Evolutionary conservation across 2,329 filamentous ascomycete genomes (phyloP).

Genomic region (Ceratocystis variospora): DNA sequence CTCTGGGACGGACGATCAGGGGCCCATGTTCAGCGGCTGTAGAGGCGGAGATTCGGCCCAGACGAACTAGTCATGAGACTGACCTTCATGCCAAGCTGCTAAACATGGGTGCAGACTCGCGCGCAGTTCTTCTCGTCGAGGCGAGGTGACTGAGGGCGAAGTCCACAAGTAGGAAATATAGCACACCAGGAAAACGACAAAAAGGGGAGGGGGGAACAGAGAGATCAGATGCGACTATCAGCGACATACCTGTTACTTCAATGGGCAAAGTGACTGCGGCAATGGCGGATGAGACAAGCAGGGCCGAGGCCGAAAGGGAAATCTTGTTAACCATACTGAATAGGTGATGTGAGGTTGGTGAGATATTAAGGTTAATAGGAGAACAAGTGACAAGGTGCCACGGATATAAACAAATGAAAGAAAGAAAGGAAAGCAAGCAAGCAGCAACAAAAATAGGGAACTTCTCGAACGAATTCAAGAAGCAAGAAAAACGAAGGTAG

Average conservation of each 20-base stretch:
- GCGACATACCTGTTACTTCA: neutral
- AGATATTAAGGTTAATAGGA: conserved; percentile 2
- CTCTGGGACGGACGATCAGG: neutral
- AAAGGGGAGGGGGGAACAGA: neutral
- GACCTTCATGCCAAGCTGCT: neutral
- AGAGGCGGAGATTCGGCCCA: neutral
- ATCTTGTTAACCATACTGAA: conserved; percentile 13
- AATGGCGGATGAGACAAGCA: conserved; percentile 5
- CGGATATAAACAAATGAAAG: neutral
- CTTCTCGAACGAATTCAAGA: neutral
- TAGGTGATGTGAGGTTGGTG: neutral
- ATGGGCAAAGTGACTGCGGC: neutral
- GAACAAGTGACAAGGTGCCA: neutral
- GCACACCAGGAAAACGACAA: neutral
- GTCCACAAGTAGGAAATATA: neutral
- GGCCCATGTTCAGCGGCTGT: neutral
- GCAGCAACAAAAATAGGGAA: neutral
- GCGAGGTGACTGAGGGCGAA: neutral
- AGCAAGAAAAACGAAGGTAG: neutral
- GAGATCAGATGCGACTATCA: neutral
- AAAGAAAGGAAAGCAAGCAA: neutral
- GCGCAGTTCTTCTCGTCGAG: neutral
- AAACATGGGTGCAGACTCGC: neutral
- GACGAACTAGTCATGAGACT: neutral
- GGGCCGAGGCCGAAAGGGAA: conserved; percentile 1